Base-by-base conservation (phyloP, 371 early-diverging fungal species). In the Cokeromyces recurvatus region DNA sequence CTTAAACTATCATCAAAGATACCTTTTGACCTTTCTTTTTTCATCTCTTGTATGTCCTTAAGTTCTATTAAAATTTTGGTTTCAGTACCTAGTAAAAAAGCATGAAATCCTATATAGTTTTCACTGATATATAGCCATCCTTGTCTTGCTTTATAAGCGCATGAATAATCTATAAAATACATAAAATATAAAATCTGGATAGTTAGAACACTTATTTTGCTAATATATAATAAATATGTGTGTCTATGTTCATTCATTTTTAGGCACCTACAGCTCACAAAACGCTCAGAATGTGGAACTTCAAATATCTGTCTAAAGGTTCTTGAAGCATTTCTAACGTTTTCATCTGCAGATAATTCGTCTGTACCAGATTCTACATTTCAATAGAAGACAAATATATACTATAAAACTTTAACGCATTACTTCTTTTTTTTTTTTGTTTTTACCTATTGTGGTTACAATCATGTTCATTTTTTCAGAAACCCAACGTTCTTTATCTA, bases 51-150 rank as follows among this genome's bases (percentile, higher is more conserved):
- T 24, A 97, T 81, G 53, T 93, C 89, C 59, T 93, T 94, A 38
- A 98, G 67, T 57, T 92, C 91, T 29, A 97, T 67, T 37, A 90
- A 71, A 20, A 91, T 63, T 64, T 92, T 93, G 25, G 90, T 92
- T 61, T 98, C 98, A 12, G 81, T 74, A 2, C 95, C 95, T 27
- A 98, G 76, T 45, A 97, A 75, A 48, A 89, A 92, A 19, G 96
- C 91, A 63, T 98, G 92, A 51, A 96, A 98, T 63, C 92, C 90
- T 16, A 95, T 57, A 52, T 91, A 90, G 48, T 93, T 89, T 60
- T 92, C 86, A 46, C 89, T 88, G 15, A 98, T 79, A 57, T 98
- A 98, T 64, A 96, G 64, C 98, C 98, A 98, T 6, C 98, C 98
- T 65, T 98, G 98, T 39, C 89, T 79, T 16, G 78, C 77, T 43